A percentile compares a stretch with the other conserved stretches of the same genome.
phyloP scores from a whole-genome alignment of 2,329 filamentous ascomycete species.

The Colletotrichum acutatum region DNA sequence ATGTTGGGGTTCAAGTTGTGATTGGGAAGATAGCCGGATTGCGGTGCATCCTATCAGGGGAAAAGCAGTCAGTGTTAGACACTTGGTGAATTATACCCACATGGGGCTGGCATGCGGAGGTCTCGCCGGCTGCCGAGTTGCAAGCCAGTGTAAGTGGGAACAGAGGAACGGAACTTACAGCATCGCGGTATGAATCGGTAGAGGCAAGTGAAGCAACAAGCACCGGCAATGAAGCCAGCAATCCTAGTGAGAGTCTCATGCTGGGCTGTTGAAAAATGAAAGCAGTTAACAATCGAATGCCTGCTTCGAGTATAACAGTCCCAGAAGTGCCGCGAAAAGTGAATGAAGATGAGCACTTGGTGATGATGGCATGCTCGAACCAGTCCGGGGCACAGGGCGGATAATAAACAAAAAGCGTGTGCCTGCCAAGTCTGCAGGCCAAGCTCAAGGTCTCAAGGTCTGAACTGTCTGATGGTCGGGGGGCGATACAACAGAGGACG shows the following conservation, averaged over 20 bases:
- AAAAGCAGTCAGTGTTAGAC: not conserved
- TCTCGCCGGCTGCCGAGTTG: not conserved
- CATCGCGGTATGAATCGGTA: constrained; percentile 36
- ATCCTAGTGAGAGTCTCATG: constrained; percentile 32
- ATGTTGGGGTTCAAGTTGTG: constrained; percentile 55
- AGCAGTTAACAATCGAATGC: constrained; percentile 15
- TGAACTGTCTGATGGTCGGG: not conserved
- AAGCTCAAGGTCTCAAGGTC: not conserved
- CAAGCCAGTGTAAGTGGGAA: not conserved
- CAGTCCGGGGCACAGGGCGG: not conserved
- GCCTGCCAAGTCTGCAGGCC: constrained; percentile 8
- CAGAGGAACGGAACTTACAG: constrained; percentile 14
- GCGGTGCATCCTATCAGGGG: constrained; percentile 41
- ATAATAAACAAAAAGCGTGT: constrained; percentile 32
- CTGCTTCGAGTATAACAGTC: constrained; percentile 13
- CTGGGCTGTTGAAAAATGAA: not conserved
- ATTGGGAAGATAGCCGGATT: constrained; percentile 51
- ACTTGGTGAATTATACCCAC: not conserved
- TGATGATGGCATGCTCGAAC: not conserved
- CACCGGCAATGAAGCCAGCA: constrained; percentile 34
- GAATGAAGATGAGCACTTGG: not conserved
- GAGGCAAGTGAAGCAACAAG: constrained; percentile 33
- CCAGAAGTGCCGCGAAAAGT: constrained; percentile 4
- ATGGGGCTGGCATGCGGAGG: not conserved
- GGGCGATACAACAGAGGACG: not conserved